Conservation (phyloP, 2,329 filamentous ascomycete genomes). For the Ophiostoma fasciatum region DNA sequence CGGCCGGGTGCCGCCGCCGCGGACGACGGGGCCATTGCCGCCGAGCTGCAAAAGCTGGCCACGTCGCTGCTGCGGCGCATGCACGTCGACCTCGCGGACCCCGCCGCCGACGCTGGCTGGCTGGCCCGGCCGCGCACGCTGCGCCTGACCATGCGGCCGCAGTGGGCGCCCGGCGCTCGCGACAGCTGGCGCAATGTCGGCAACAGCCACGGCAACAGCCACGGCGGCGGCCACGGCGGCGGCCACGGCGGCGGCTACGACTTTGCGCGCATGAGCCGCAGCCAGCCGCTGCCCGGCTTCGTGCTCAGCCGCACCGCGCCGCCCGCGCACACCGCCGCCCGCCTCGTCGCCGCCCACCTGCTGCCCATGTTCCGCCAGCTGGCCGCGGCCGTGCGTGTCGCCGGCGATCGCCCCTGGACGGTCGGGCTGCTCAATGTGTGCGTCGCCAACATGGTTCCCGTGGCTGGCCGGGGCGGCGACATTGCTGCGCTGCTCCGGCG, state of each 20-base stretch:
- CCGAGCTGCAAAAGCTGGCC: slow-evolving; percentile 54
- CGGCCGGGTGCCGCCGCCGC: slow-evolving; percentile 42
- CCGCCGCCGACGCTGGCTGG: slow-evolving; percentile 37
- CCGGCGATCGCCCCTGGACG: slow-evolving; percentile 43
- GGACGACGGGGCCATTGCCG: slow-evolving; percentile 34
- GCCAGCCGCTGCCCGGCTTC: slow-evolving; percentile 44
- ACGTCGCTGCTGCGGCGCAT: slow-evolving; percentile 62
- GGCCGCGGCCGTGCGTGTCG: slow-evolving; percentile 1
- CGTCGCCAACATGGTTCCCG: slow-evolving; percentile 65
- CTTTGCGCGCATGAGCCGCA: slow-evolving; percentile 62
- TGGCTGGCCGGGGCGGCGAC: slow-evolving; percentile 51
- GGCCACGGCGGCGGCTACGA: slow-evolving; percentile 22
- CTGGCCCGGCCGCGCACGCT: slow-evolving; percentile 68
- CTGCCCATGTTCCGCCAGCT: slow-evolving; percentile 14
- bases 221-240: too few species aligned
- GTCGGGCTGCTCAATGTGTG: slow-evolving; percentile 76
- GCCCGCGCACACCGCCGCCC: slow-evolving; percentile 10
- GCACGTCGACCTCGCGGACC: slow-evolving; percentile 48
- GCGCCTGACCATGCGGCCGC: slow-evolving; percentile 61
- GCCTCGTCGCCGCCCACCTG: slow-evolving; percentile 12
- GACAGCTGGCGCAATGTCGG: too few species aligned
- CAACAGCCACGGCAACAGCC: too few species aligned
- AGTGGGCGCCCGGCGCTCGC: too few species aligned
- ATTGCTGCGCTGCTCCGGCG: slow-evolving; percentile 71
- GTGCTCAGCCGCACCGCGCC: slow-evolving; percentile 44